Evolutionary conservation across 352 stramenopile genomes (phyloP), one percentile per base, ranked within the genome.

Genomic region (Hyaloperonospora arabidopsidis): DNA sequence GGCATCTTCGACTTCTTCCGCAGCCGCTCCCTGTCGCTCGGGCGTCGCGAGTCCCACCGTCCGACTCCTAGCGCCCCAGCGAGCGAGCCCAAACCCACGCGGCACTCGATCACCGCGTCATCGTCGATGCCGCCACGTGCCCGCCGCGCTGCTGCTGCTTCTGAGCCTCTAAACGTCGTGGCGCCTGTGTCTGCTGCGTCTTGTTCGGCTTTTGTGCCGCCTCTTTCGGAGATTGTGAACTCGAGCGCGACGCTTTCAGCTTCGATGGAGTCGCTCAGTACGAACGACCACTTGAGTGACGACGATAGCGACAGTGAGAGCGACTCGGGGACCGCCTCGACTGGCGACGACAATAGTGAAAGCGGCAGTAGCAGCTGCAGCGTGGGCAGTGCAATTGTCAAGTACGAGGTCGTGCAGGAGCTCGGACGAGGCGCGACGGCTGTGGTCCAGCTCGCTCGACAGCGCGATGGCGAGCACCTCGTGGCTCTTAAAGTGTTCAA

Each of bases 401-500:
- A 91, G 55, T 93, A 91, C 60, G 79, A 89, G 45, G 74, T 93
- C 18, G 63, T 93, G 2, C 75, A 76, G 11, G 84, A 91, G 43
- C 68, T 93, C 0, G 84, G 84, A n/a, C 77, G 82, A 23, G 84
- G 84, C 12, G 81, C 84, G 10, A 92, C 81, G 5, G 79, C 81
- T 7, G 68, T 87, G 13, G 84, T 93, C 58, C 80, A 93, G 64
- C 74, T 93, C 15, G 84, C 79, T 13, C 73, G 70, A 17, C 65
- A 82, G 25, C 84, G 84, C 45, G 67, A 73, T 29, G 61, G 54
- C 47, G 67, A 78, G 2, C 56, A 79, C 2, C 60, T 92, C 23
- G 80, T 93, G 19, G 83, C 83, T 23, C 65, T 93, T 14, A 93
- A 93, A 57, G 80, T 89, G 44, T 90, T 90, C 53, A 88, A 87